Base-by-base conservation (phyloP, 2,329 filamentous ascomycete genomes). In the Aspergillus ruber region DNA sequence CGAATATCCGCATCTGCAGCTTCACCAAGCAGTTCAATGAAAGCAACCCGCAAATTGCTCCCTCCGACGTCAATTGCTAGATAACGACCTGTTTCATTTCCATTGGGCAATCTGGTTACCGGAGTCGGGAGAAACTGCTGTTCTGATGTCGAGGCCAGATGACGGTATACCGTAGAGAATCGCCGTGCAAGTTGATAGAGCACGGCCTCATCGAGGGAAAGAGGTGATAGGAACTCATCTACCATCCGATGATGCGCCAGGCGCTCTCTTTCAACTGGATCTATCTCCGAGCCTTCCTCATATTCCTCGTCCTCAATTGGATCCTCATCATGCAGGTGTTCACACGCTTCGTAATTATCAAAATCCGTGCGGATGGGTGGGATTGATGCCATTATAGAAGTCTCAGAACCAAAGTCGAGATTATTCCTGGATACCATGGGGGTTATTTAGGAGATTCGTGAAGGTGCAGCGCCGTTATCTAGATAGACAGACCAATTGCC, bases 1-100 rank as follows among this genome's bases (percentile, higher is more conserved):
- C 54, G 58, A 49, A 53, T 56, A 51, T 68, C 65, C 6, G 62
- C 58, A 33, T 72, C 69, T 9, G 63, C 63, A 15, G 64, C 59
- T 44, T 74, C 71, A 13, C 72, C 72, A 15, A 75, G 50, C 21
- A 81, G 59, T 46, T 81, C 76, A 50, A 81, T 76, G 48, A 80
- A 79, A 3, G 76, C 77, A 17, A 79, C 77, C 50, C 78, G 69
- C 39, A 81, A 64, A 52, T 80, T 80, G 46, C 74, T 78, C 5
- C 77, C 77, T 40, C 78, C 78, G 32, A 81, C 76, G 60, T 81
- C 77, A 46, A 81, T 79, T 42, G 76, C 76, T 44, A 80, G 56
- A 53, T 79, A 80, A 21, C 71, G 74, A 35, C 77, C 77, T 5
- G 73, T 75, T 57, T 80, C 77, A 53, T 73, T 67, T 15, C 78